A percentile compares a stretch with the other conserved stretches of the same genome.
Evolutionary conservation across 2,329 filamentous ascomycete genomes (phyloP).

Genomic region (Mollisiaceae sp.): DNA sequence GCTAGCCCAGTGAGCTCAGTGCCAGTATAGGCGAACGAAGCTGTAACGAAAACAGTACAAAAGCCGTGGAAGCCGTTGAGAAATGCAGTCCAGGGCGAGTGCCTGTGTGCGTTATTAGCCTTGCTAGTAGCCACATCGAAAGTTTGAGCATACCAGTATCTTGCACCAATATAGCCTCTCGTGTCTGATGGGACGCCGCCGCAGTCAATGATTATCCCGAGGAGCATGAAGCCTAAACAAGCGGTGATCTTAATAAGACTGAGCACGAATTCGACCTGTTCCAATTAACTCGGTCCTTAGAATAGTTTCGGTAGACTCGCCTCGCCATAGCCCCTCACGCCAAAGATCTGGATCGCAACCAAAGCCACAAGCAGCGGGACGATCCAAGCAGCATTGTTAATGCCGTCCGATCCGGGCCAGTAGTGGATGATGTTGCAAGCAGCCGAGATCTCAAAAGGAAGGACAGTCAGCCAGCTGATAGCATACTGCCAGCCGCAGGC

Average conservation of each 20-base stretch:
- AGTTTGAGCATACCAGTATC: slow-evolving; percentile 58
- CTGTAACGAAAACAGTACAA: slow-evolving; percentile 56
- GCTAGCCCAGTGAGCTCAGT: slow-evolving; percentile 68
- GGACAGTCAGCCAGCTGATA: slow-evolving; percentile 70
- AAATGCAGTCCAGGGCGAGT: too few relatives aligned
- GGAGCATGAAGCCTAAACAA: slow-evolving; percentile 65
- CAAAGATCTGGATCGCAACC: slow-evolving; percentile 75
- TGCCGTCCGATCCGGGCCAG: slow-evolving; percentile 61
- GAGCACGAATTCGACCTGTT: slow-evolving; percentile 63
- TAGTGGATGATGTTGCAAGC: slow-evolving; percentile 61
- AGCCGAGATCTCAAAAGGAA: slow-evolving; percentile 84
- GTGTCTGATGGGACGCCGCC: slow-evolving; percentile 50
- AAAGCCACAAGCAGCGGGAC: slow-evolving; percentile 78
- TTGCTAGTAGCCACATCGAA: too few relatives aligned
- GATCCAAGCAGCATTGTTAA: slow-evolving; percentile 70
- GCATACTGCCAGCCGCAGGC: slow-evolving; percentile 88
- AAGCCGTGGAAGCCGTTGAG: slow-evolving; percentile 57
- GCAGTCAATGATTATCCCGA: slow-evolving; percentile 61
- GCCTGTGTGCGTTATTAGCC: too few relatives aligned
- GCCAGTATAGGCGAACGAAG: slow-evolving; percentile 65
- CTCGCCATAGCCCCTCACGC: slow-evolving; percentile 17
- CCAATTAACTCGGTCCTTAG: too few relatives aligned
- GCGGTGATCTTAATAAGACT: slow-evolving; percentile 61
- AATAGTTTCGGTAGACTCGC: too few relatives aligned
- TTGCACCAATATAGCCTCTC: slow-evolving; percentile 60